These are phyloP conservation scores for Spatholobus suberectus DNA, from an alignment of 306 rosid species.

Conservation along the genomic window DNA sequence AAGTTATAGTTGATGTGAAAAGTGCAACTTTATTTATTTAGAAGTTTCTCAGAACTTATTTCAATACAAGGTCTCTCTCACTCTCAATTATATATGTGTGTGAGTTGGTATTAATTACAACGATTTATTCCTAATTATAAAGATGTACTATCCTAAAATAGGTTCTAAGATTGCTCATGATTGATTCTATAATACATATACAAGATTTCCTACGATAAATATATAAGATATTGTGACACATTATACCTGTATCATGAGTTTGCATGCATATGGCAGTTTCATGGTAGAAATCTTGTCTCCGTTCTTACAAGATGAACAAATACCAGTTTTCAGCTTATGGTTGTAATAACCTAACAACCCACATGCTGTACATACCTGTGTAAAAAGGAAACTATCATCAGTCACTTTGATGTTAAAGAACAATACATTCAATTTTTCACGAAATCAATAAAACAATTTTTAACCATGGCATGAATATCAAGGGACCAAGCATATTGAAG, in stretches of 20 bases:
- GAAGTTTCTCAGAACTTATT: background rate
- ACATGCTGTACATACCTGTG: conserved; percentile 81
- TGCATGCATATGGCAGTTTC: conserved; percentile 98
- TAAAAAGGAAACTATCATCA: conserved; percentile 26
- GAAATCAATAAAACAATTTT: background rate
- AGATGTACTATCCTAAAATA: background rate
- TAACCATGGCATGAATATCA: no score
- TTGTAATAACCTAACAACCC: conserved; percentile 93
- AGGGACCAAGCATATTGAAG: background rate
- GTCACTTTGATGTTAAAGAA: conserved; percentile 1
- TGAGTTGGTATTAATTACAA: background rate
- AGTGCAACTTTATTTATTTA: background rate
- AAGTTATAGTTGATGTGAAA: background rate
- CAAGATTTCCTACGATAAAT: background rate
- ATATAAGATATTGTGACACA: background rate
- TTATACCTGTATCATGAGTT: conserved; percentile 88
- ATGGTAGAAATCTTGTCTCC: conserved; percentile 81
- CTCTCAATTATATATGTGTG: no score
- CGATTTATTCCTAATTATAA: background rate
- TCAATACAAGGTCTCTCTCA: background rate
- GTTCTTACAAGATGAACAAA: conserved; percentile 87
- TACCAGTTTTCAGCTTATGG: conserved; percentile 74
- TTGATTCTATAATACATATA: background rate
- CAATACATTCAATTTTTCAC: background rate
- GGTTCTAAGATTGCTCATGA: background rate